Percentiles rank a stretch among this genome's conserved stretches.
Conservation (phyloP, 106 monocot genomes). For the Dioscorea alata region DNA sequence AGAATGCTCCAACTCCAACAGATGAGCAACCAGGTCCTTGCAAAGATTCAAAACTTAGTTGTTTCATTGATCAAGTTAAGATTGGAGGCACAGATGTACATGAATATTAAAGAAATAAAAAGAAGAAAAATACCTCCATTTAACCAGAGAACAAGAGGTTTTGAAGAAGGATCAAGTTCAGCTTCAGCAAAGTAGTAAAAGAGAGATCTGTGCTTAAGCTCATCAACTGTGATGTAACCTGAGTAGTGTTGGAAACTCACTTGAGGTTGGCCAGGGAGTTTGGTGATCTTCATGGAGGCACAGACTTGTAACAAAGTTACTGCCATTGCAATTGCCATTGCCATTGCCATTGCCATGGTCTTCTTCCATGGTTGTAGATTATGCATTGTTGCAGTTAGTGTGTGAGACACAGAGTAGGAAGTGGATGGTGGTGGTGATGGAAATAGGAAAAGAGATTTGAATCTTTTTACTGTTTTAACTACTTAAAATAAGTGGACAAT, state of each 20-base stretch:
- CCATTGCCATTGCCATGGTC: not conserved
- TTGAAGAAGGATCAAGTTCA: not conserved
- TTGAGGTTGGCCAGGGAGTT: constrained; percentile 5
- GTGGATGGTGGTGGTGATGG: not conserved
- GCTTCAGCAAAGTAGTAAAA: constrained; percentile 11
- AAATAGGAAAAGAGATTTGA: no score
- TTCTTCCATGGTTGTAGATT: not conserved
- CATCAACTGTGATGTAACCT: constrained; percentile 8
- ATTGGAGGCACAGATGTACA: no score
- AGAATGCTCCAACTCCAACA: constrained; percentile 96
- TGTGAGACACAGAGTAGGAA: not conserved
- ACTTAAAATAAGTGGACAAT: no score
- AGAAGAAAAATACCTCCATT: constrained; percentile 7
- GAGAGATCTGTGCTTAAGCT: not conserved
- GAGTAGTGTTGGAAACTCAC: constrained; percentile 10
- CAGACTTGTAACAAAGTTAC: not conserved
- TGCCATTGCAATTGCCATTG: not conserved
- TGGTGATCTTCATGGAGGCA: not conserved
- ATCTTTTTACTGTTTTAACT: no score
- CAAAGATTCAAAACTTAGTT: not conserved
- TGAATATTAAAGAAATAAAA: no score
- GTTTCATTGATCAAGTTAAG: no score
- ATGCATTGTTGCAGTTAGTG: not conserved
- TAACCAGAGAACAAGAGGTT: constrained; percentile 4
- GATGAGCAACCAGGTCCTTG: constrained; percentile 97